Conservation (phyloP, 164 flowering plant genomes). For the Kalanchoe fedtschenkoi region DNA sequence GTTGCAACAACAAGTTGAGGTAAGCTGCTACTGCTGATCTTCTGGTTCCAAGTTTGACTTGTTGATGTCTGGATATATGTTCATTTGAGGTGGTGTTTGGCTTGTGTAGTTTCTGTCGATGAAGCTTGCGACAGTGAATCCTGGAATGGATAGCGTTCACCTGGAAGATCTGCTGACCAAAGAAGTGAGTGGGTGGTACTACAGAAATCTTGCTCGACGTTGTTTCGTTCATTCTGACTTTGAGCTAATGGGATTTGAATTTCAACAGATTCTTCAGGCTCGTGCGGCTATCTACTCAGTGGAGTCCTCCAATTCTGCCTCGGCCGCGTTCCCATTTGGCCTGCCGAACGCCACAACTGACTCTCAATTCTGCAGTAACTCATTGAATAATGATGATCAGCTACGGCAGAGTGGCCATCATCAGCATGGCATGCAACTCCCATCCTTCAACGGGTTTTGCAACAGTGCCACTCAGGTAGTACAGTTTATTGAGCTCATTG, state of each 20-base stretch:
- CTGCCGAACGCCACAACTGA: slow-evolving; percentile 23
- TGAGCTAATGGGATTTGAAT: neutral
- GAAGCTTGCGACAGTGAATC: slow-evolving; percentile 69
- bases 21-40: slow-evolving; percentile 12
- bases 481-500: neutral
- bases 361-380: slow-evolving; percentile 23
- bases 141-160: slow-evolving; percentile 40
- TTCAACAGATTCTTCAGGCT: slow-evolving; percentile 41
- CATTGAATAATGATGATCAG: slow-evolving; percentile 17
- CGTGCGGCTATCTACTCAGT: slow-evolving; percentile 29
- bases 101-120: slow-evolving; percentile 64
- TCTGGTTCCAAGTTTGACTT: neutral
- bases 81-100: neutral
- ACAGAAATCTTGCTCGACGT: neutral
- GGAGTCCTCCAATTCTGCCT: slow-evolving; percentile 19
- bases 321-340: slow-evolving; percentile 37
- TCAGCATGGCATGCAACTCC: slow-evolving; percentile 36
- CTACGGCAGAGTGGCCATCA: slow-evolving; percentile 17
- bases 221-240: neutral
- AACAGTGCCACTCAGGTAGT: slow-evolving; percentile 50
- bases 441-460: slow-evolving; percentile 30
- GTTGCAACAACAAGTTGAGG: slow-evolving; percentile 94
- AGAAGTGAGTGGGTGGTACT: slow-evolving; percentile 34
- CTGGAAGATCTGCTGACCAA: slow-evolving; percentile 50
- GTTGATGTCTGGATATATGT: neutral